Evolutionary conservation across 768 basidiomycete genomes (phyloP).

Genomic region (Suillus americanus): DNA sequence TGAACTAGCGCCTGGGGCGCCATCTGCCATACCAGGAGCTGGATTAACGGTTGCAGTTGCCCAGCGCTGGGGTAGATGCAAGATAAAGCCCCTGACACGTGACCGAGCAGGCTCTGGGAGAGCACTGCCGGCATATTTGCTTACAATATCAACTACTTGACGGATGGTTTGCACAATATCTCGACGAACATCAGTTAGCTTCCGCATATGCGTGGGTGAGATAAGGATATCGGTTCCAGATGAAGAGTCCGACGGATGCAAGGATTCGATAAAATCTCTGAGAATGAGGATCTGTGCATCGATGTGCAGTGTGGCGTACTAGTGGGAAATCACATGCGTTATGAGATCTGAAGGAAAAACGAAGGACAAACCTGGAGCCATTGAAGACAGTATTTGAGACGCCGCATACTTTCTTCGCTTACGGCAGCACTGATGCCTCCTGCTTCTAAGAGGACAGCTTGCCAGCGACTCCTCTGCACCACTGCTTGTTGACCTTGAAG

Average conservation of each 20-base stretch:
- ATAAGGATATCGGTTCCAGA: conserved; percentile 30
- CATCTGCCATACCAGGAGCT: conserved; percentile 24
- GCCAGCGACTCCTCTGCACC: conserved; percentile 79
- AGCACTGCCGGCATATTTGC: conserved; percentile 81
- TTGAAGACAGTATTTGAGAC: conserved; percentile 81
- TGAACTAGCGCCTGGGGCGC: conserved; percentile 33
- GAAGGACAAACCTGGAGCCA: conserved; percentile 73
- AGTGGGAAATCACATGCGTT: conserved; percentile 4
- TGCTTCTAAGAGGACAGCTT: conserved; percentile 80
- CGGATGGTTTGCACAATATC: conserved; percentile 89
- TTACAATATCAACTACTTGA: conserved; percentile 85
- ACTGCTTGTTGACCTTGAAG: conserved; percentile 49
- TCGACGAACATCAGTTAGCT: conserved; percentile 69
- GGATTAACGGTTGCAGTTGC: conserved; percentile 41
- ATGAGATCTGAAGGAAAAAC: neutral
- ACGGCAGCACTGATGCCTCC: conserved; percentile 86
- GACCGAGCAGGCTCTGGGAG: conserved; percentile 81
- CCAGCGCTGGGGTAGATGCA: conserved; percentile 83
- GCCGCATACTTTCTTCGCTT: conserved; percentile 88
- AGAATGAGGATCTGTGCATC: conserved; percentile 84
- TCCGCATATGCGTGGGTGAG: conserved; percentile 56
- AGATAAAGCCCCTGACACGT: conserved; percentile 73
- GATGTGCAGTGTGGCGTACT: conserved; percentile 88
- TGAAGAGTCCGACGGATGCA: conserved; percentile 43
- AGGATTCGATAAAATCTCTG: conserved; percentile 76